These are phyloP conservation scores for Breynia disticha DNA, from an alignment of 441 rosid species.

Conservation along the genomic window DNA sequence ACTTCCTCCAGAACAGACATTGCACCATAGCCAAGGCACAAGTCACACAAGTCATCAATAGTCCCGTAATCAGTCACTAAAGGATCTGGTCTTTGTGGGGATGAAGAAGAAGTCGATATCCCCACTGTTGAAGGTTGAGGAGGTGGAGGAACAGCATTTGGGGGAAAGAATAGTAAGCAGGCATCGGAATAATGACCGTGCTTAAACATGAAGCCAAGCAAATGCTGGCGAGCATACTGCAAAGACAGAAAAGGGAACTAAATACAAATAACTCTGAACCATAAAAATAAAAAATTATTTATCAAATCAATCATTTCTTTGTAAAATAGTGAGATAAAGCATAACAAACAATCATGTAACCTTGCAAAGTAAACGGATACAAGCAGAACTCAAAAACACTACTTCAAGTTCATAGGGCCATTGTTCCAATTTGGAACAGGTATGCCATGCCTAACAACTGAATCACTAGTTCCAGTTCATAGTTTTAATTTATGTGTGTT, in stretches of 20 bases:
- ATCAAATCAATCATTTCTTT: too few relatives aligned
- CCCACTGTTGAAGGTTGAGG: conserved; percentile 60
- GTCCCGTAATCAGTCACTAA: conserved; percentile 92
- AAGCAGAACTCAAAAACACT: too few relatives aligned
- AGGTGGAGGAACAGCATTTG: conserved; percentile 58
- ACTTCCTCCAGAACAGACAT: conserved; percentile 82
- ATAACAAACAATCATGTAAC: too few relatives aligned
- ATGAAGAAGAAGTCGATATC: conserved; percentile 55
- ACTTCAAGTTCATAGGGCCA: too few relatives aligned
- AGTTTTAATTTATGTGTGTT: too few relatives aligned
- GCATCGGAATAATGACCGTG: conserved; percentile 88
- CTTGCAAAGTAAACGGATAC: too few relatives aligned
- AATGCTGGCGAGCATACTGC: conserved; percentile 92
- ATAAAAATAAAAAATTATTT: too few relatives aligned
- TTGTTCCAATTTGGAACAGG: too few relatives aligned
- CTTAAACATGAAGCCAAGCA: conserved; percentile 83
- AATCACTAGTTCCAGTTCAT: too few relatives aligned
- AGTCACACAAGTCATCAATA: conserved; percentile 77
- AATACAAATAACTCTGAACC: too few relatives aligned
- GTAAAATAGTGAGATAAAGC: too few relatives aligned
- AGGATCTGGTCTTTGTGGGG: conserved; percentile 92
- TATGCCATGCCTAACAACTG: too few relatives aligned
- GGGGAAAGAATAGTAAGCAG: conserved; percentile 82
- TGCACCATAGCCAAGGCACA: conserved; percentile 79
- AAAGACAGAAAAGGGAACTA: conserved; percentile 18